Evolutionary conservation across 78 protist genomes (phyloP).

Genomic region (Dictyostelium capitatum): DNA sequence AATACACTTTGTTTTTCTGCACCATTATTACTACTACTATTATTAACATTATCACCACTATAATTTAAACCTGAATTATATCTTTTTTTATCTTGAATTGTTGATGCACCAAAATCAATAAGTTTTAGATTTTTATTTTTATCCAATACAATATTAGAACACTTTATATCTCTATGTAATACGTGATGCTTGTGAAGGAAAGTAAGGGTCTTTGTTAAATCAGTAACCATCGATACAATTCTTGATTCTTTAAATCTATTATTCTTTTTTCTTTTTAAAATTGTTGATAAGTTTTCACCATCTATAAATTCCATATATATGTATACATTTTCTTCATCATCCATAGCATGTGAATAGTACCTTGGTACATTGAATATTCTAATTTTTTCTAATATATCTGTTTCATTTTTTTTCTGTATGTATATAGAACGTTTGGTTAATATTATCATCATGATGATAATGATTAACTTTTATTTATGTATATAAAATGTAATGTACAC

Average conservation of each 20-base stretch:
- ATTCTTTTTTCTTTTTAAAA: neutral
- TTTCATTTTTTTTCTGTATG: constrained; percentile 7
- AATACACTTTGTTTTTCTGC: neutral
- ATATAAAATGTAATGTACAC: neutral
- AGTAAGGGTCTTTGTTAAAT: constrained; percentile 19
- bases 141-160: neutral
- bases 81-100: neutral
- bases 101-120: constrained; percentile 85
- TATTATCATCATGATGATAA: no score
- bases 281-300: neutral
- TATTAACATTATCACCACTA: neutral
- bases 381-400: constrained; percentile 4
- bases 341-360: neutral
- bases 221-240: neutral
- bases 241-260: neutral
- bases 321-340: neutral
- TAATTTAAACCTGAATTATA: neutral
- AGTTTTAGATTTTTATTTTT: constrained; percentile 82
- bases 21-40: neutral
- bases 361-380: constrained; percentile 10
- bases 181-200: neutral
- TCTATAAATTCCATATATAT: constrained; percentile 4
- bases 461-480: no score
- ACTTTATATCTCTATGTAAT: constrained; percentile 8
- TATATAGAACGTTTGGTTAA: no score